Conservation (phyloP, 2,329 filamentous ascomycete genomes). For the Calcarisporium arbuscula region DNA sequence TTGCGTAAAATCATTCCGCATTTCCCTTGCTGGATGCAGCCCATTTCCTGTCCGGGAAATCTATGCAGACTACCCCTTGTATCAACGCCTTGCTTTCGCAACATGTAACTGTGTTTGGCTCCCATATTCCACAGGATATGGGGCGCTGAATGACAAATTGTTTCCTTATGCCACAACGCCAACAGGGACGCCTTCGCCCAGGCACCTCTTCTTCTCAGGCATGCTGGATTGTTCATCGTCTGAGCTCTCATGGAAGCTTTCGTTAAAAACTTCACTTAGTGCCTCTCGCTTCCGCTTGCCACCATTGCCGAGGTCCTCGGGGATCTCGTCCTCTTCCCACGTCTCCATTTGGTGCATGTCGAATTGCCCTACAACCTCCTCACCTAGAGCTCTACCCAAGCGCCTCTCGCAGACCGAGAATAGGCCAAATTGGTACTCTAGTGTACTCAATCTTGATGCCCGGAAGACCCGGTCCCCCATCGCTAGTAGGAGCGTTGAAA, state of each 20-base stretch:
- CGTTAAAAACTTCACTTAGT: conserved; percentile 31
- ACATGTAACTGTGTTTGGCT: no score
- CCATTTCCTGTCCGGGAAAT: no score
- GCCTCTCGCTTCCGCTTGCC: conserved; percentile 29
- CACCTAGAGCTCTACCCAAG: conserved; percentile 46
- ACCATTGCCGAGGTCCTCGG: conserved; percentile 6
- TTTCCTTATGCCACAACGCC: conserved; percentile 22
- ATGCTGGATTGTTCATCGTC: conserved; percentile 22
- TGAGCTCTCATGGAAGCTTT: conserved; percentile 33
- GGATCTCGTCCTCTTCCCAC: conserved; percentile 35
- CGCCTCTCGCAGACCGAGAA: conserved; percentile 48
- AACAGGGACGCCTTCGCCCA: conserved; percentile 22
- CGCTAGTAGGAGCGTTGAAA: conserved; percentile 25
- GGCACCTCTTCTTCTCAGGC: conserved; percentile 26
- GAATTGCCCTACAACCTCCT: conserved; percentile 40
- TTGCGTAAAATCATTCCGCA: no score
- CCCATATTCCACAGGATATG: no score
- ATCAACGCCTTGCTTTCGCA: no score
- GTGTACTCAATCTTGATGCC: conserved; percentile 41
- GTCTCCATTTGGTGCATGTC: conserved; percentile 36
- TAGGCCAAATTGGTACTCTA: conserved; percentile 47
- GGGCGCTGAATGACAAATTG: no score
- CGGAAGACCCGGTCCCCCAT: conserved; percentile 16
- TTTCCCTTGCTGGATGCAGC: no score
- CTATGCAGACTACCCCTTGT: no score